phyloP scores from a whole-genome alignment of 345 rosid species.

The Microthlaspi erraticum region DNA sequence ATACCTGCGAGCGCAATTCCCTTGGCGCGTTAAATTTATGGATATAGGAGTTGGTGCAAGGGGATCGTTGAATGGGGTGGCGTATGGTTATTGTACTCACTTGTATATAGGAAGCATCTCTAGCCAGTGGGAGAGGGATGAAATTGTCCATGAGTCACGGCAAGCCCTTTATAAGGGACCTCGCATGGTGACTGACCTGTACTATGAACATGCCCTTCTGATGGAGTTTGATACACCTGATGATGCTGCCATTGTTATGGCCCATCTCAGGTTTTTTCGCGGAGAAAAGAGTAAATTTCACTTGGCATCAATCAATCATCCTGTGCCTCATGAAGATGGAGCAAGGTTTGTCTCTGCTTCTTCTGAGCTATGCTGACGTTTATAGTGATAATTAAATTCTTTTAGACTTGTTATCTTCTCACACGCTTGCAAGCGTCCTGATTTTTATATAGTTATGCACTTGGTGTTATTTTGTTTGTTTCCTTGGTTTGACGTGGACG shows the following conservation, averaged over 20 bases:
- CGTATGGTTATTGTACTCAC: constrained; percentile 76
- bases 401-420: constrained; percentile 11
- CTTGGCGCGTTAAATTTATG: constrained; percentile 86
- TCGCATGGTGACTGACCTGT: constrained; percentile 72
- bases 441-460: constrained; percentile 6
- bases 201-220: constrained; percentile 77
- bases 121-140: constrained; percentile 91
- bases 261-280: constrained; percentile 78
- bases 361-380: constrained; percentile 24
- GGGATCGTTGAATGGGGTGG: constrained; percentile 78
- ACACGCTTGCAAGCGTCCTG: constrained; percentile 29
- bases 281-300: constrained; percentile 60
- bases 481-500: constrained; percentile 33
- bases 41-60: constrained; percentile 87
- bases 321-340: constrained; percentile 65
- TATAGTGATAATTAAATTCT: neutral
- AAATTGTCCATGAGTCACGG: constrained; percentile 81
- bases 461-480: constrained; percentile 3
- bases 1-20: constrained; percentile 71
- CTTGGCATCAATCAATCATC: constrained; percentile 51
- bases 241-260: constrained; percentile 85
- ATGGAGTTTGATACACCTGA: constrained; percentile 96
- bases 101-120: constrained; percentile 79
- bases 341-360: constrained; percentile 54
- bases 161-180: constrained; percentile 83